Conservation (phyloP, 441 rosid species). For the Mallotus japonicus region DNA sequence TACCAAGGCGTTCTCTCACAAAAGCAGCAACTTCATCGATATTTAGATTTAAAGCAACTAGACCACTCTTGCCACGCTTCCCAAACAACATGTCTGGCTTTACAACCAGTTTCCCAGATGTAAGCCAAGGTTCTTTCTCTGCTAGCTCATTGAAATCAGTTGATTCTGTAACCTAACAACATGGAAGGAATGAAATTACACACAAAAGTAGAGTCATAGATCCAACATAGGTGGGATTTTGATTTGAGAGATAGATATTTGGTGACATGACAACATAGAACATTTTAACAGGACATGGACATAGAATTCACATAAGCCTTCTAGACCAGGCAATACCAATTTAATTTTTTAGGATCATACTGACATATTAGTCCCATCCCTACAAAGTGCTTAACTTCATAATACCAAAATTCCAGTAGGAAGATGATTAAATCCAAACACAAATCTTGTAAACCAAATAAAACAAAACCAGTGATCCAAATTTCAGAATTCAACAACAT, state of each 20-base stretch:
- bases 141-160: constrained; percentile 77
- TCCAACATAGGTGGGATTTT: neutral
- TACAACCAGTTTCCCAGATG: constrained; percentile 78
- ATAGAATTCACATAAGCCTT: neutral
- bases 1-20: constrained; percentile 77
- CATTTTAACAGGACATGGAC: neutral
- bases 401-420: neutral
- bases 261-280: neutral
- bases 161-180: constrained; percentile 63
- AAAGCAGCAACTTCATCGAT: constrained; percentile 81
- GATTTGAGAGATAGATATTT: neutral
- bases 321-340: neutral
- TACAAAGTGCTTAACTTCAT: neutral
- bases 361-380: neutral
- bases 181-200: neutral
- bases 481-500: neutral
- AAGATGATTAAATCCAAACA: neutral
- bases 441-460: neutral
- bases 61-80: constrained; percentile 93
- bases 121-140: constrained; percentile 78
- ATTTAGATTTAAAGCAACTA: constrained; percentile 85
- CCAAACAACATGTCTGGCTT: constrained; percentile 98
- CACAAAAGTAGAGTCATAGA: neutral
- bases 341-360: neutral
- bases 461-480: neutral